Conservation (phyloP, 768 basidiomycete species). For the Hygrocybe punicea region DNA sequence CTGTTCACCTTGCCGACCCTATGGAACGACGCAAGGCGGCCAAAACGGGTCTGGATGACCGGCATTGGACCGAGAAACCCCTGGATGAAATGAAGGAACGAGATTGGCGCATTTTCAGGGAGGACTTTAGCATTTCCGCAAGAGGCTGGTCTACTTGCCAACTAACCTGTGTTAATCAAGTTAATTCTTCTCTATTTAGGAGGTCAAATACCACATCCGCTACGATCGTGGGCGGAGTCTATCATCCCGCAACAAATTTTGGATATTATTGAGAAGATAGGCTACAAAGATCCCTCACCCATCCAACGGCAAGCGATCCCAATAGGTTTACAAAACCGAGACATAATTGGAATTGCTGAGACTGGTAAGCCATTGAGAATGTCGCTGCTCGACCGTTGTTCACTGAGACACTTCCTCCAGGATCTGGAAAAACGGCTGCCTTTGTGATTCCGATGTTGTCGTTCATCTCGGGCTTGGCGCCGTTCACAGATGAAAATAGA, state of each 20-base stretch:
- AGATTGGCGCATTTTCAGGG: conserved; percentile 98
- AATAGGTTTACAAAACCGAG: conserved; percentile 94
- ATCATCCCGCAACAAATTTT: conserved; percentile 74
- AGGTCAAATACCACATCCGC: conserved; percentile 88
- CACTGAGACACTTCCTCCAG: conserved; percentile 37
- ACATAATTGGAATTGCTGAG: conserved; percentile 98
- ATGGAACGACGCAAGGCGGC: conserved; percentile 80
- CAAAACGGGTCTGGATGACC: conserved; percentile 82
- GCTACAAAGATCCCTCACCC: conserved; percentile 94
- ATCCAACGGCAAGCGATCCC: conserved; percentile 99
- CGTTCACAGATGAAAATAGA: conserved; percentile 87
- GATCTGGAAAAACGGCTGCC: conserved; percentile 98
- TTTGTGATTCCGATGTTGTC: conserved; percentile 98
- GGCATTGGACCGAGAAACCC: conserved; percentile 97
- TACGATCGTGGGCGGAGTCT: conserved; percentile 91
- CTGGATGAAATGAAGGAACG: conserved; percentile 92
- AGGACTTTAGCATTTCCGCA: conserved; percentile 95
- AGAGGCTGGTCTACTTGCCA: conserved; percentile 52
- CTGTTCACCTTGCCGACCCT: conserved; percentile 65
- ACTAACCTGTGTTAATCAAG: background rate
- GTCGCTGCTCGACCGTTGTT: conserved; percentile 6
- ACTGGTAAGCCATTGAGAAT: conserved; percentile 58
- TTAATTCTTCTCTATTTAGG: conserved; percentile 42
- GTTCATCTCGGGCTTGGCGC: conserved; percentile 85
- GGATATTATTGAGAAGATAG: conserved; percentile 83